These are phyloP conservation scores for Crithidia brevicula DNA, from an alignment of 208 protist species.

Conservation along the genomic window DNA sequence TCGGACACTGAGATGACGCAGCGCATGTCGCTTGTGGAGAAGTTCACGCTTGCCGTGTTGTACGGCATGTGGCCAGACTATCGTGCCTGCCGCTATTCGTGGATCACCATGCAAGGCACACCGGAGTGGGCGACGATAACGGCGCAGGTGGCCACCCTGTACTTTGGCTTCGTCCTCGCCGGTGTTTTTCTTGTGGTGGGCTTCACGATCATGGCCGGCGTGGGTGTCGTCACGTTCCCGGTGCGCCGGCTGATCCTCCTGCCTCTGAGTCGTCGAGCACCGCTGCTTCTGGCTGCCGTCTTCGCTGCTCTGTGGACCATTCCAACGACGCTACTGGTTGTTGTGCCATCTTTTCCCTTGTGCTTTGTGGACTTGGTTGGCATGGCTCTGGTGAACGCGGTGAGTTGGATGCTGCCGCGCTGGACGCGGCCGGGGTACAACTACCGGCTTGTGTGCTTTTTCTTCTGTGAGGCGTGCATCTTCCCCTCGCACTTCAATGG, in stretches of 20 bases:
- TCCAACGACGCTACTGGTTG: conserved; percentile 41
- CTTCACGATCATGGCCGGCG: conserved; percentile 19
- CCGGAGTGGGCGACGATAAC: conserved; percentile 44
- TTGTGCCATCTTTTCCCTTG: conserved; percentile 48
- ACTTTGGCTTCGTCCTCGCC: conserved; percentile 48
- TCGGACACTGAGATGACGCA: conserved; percentile 52
- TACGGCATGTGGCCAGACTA: conserved; percentile 58
- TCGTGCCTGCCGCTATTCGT: conserved; percentile 67
- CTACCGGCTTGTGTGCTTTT: conserved; percentile 36
- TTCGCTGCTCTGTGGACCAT: conserved; percentile 45
- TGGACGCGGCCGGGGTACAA: conserved; percentile 28
- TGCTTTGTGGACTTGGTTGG: conserved; percentile 44
- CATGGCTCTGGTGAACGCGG: conserved; percentile 30
- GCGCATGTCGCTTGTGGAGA: conserved; percentile 69
- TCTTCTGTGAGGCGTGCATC: conserved; percentile 22
- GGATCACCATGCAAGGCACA: conserved; percentile 64
- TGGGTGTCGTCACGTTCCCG: conserved; percentile 28
- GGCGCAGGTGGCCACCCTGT: conserved; percentile 60
- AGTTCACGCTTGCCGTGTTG: conserved; percentile 51
- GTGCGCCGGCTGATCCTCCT: conserved; percentile 32
- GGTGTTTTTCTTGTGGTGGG: conserved; percentile 32
- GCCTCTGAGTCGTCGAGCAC: conserved; percentile 26
- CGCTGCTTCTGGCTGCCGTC: conserved; percentile 4
- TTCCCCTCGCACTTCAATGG: conserved; percentile 76
- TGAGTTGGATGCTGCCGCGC: conserved; percentile 51